Evolutionary conservation across 768 basidiomycete genomes (phyloP), one percentile per base, ranked within the genome.

Genomic region (Daedaleopsis nitida): DNA sequence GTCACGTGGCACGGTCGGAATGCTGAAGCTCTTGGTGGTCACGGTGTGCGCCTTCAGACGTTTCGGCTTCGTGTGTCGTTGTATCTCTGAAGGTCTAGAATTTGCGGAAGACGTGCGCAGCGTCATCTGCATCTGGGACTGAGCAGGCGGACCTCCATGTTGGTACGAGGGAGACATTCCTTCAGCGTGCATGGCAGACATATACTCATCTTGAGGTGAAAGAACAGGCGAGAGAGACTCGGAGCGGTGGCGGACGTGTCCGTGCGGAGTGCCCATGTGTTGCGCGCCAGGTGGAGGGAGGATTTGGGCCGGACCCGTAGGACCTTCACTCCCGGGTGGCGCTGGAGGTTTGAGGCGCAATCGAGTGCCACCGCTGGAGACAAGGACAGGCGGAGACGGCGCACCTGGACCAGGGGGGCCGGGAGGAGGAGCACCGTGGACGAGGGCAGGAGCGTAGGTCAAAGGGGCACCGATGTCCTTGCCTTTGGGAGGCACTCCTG

Each of bases 31-130:
- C 74, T 87, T 89, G 65, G 86, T 86, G 3, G 87, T 88, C 35
- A 94, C 88, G 1, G 88, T 89, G 69, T 92, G 91, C 45, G 90
- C 86, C 71, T 92, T 92, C 23, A 91, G 75, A 7, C 91, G 80
- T 63, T 93, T 94, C 1, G 89, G 87, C 66, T 91, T 92, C 10
- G 82, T 80, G 34, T 80, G 78, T 10, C 84, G 80, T 61, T 72
- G 72, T 21, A 67, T 58, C n/a, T 64, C 62, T 7, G 67, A 62
- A 14, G 67, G 62, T 38, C 70, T 66, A 70, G 82, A n/a, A 63
- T 62, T 57, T 54, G 68, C 61, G 60, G 71, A 27, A 68, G 70
- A 38, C 73, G 51, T 52, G 21, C 64, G 63, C 19, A 68, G 58
- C 34, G 65, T 67, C 65, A 68, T 68, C 59, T 69, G 68, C 68